phyloP scores from a whole-genome alignment of 352 stramenopile genomes.

The Achlya hypogyna region DNA sequence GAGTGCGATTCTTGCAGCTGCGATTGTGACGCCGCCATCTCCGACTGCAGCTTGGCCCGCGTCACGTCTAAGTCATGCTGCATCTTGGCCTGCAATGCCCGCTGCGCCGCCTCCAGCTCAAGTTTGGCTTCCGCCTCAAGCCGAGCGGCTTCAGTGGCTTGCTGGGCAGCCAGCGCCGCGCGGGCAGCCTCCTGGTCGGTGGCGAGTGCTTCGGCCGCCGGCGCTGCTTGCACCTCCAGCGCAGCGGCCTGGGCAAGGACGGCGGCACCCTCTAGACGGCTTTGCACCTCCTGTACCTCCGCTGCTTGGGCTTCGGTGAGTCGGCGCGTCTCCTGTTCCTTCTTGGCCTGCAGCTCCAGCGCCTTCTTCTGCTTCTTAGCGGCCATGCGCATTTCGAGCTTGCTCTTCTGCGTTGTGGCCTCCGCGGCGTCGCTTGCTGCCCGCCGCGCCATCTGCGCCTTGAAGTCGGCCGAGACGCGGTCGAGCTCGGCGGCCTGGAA shows the following conservation, averaged over 20 bases:
- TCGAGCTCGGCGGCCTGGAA: constrained; percentile 41
- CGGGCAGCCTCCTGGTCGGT: constrained; percentile 6
- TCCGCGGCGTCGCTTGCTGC: constrained; percentile 48
- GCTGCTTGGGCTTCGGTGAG: not conserved
- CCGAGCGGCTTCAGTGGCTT: constrained; percentile 2
- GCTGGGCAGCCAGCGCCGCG: constrained; percentile 2
- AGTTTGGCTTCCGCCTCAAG: not conserved
- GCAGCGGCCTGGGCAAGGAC: not conserved
- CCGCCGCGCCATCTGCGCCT: constrained; percentile 50
- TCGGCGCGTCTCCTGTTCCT: constrained; percentile 14
- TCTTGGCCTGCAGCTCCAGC: constrained; percentile 43
- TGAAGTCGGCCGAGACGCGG: constrained; percentile 52
- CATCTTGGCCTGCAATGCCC: not conserved
- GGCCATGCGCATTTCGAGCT: constrained; percentile 58
- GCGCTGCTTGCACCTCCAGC: constrained; percentile 22
- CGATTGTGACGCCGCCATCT: no score
- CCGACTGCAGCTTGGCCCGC: not conserved
- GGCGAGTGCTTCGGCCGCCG: no score
- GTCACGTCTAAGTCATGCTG: not conserved
- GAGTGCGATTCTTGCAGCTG: not conserved
- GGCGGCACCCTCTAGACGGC: constrained; percentile 27
- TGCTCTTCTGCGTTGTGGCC: constrained; percentile 47
- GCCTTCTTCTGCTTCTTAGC: constrained; percentile 72
- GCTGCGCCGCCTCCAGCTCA: constrained; percentile 13
- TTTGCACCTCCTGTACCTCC: constrained; percentile 35